Conservation (phyloP, 2,329 filamentous ascomycete species). For the Talaromyces islandicus region DNA sequence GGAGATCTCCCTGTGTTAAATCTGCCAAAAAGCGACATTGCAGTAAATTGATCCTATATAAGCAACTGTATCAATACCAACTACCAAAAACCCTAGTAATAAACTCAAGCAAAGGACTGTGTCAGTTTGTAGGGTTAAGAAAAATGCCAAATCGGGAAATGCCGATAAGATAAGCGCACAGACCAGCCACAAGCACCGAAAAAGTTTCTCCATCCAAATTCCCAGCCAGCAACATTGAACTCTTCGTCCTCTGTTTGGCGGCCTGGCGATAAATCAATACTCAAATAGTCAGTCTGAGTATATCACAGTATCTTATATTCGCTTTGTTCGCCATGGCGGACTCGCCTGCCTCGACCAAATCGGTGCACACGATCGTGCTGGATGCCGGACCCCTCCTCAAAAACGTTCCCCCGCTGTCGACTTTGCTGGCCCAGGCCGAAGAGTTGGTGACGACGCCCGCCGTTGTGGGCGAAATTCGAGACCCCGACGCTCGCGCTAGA, state of each 20-base stretch:
- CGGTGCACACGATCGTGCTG: conserved; percentile 76
- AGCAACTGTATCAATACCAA: neutral
- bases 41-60: neutral
- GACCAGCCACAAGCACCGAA: conserved; percentile 19
- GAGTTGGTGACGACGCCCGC: conserved; percentile 75
- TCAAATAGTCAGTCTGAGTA: neutral
- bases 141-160: neutral
- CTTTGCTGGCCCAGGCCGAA: conserved; percentile 70
- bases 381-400: conserved; percentile 92
- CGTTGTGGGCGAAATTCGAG: conserved; percentile 81
- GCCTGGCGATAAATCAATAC: neutral
- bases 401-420: conserved; percentile 80
- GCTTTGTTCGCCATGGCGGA: conserved; percentile 17
- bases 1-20: neutral
- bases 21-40: neutral
- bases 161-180: conserved; percentile 34
- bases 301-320: neutral
- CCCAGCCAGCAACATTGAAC: neutral
- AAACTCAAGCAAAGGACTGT: too few species aligned
- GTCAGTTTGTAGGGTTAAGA: conserved; percentile 6
- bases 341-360: conserved; percentile 45
- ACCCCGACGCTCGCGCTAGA: conserved; percentile 70
- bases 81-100: neutral
- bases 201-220: neutral
- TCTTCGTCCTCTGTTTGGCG: neutral